A percentile compares a stretch with the other conserved stretches of the same genome.
phyloP scores from a whole-genome alignment of 176 grass and related monocot genomes.

The Areca catechu region DNA sequence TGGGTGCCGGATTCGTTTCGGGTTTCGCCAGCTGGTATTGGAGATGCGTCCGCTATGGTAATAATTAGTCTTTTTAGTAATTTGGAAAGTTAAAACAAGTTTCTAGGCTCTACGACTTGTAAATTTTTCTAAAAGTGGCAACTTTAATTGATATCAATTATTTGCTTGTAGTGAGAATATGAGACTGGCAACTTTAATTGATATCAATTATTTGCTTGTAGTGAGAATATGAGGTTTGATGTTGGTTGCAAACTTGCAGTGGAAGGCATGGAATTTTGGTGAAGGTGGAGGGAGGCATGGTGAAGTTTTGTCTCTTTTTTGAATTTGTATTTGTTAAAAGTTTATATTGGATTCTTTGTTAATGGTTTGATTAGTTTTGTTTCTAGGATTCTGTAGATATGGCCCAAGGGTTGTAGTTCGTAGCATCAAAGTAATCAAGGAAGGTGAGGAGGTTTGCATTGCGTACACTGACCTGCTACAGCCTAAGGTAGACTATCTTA shows the following conservation, averaged over 20 bases:
- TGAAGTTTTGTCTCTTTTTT: constrained; percentile 21
- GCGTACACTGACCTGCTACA: constrained; percentile 78
- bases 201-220: not conserved
- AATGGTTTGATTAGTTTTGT: not conserved
- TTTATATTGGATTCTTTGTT: constrained; percentile 3
- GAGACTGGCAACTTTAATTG: too few species aligned
- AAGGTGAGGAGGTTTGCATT: constrained; percentile 69
- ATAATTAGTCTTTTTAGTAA: not conserved
- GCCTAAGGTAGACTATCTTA: constrained; percentile 40
- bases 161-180: too few species aligned
- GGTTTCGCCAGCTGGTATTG: constrained; percentile 30
- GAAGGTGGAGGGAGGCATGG: constrained; percentile 27
- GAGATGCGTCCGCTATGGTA: constrained; percentile 29
- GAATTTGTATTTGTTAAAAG: constrained; percentile 11
- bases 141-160: too few species aligned
- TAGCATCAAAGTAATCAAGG: constrained; percentile 58
- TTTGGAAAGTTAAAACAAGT: too few species aligned
- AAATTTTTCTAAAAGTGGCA: too few species aligned
- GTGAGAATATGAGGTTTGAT: constrained; percentile 8
- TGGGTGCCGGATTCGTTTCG: constrained; percentile 19
- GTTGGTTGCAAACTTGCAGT: constrained; percentile 55
- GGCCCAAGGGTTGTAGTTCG: constrained; percentile 65
- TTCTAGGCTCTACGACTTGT: too few species aligned
- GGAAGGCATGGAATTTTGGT: constrained; percentile 29
- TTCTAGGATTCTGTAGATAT: constrained; percentile 38